Evolutionary conservation across 2,329 filamentous ascomycete species (phyloP).

Genomic region (Thelonectria discophora): DNA sequence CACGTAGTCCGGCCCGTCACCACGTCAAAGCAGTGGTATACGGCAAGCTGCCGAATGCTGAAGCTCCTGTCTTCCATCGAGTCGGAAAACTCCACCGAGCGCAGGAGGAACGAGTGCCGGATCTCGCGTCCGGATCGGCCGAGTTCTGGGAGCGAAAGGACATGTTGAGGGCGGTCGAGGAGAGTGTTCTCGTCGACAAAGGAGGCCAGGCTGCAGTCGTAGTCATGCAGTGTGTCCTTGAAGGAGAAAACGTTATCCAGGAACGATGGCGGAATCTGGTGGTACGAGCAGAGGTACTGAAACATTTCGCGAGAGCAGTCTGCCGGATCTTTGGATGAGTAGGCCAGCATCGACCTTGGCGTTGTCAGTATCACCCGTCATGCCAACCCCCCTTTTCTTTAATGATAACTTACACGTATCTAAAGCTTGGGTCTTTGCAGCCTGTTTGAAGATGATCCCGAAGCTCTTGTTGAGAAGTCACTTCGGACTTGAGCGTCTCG

Average conservation of each 20-base stretch:
- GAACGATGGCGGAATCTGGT: conserved; percentile 21
- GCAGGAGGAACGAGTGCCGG: conserved; percentile 26
- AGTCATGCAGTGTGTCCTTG: neutral
- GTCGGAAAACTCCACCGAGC: conserved; percentile 23
- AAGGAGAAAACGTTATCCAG: conserved; percentile 26
- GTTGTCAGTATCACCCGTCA: neutral
- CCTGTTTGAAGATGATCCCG: neutral
- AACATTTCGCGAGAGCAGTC: conserved; percentile 17
- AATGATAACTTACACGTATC: conserved; percentile 21
- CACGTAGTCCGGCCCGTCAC: conserved; percentile 12
- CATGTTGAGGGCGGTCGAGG: neutral
- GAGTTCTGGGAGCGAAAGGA: neutral
- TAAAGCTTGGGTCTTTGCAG: neutral
- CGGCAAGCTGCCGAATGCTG: conserved; percentile 26
- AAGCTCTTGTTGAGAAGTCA: neutral
- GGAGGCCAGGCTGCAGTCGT: conserved; percentile 26
- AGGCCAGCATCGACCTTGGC: conserved; percentile 24
- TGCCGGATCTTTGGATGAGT: conserved; percentile 16
- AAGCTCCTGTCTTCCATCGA: conserved; percentile 4
- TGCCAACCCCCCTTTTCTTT: neutral
- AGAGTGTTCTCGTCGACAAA: conserved; percentile 31
- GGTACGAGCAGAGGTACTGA: conserved; percentile 28
- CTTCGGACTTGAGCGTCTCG: neutral
- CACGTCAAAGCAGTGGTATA: conserved; percentile 31
- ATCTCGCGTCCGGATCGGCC: conserved; percentile 30